These are phyloP conservation scores for Rhizomucor pusillus DNA, from an alignment of 371 early-diverging fungal genomes.

Conservation along the genomic window DNA sequence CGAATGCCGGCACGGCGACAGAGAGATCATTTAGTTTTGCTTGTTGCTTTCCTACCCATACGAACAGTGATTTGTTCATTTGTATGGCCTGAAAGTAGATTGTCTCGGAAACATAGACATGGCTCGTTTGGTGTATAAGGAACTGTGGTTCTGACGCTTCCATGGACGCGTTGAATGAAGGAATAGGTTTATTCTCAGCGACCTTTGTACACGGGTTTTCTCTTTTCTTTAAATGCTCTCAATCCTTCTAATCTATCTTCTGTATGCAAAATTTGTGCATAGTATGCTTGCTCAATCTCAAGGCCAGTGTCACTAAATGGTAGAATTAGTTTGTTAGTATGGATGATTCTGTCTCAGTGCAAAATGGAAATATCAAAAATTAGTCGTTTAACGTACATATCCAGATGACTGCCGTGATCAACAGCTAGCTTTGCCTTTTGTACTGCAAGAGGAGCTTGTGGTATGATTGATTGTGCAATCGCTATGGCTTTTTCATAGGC, in stretches of 20 bases:
- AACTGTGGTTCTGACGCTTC: slow-evolving; percentile 21
- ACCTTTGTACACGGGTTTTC: slow-evolving; percentile 86
- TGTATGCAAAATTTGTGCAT: slow-evolving; percentile 92
- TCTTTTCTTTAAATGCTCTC: slow-evolving; percentile 76
- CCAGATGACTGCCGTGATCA: slow-evolving; percentile 77
- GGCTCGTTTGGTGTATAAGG: slow-evolving; percentile 39
- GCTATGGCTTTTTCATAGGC: slow-evolving; percentile 74
- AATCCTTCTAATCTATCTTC: slow-evolving; percentile 93
- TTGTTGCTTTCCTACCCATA: slow-evolving; percentile 39
- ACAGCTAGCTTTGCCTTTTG: slow-evolving; percentile 88
- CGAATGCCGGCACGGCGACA: slow-evolving; percentile 38
- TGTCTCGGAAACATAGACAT: slow-evolving; percentile 36
- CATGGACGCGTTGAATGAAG: neutral
- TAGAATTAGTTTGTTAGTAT: no score
- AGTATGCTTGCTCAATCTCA: slow-evolving; percentile 93
- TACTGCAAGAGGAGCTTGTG: slow-evolving; percentile 88
- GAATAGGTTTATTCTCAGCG: slow-evolving; percentile 36
- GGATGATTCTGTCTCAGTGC: no score
- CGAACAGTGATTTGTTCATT: slow-evolving; percentile 35
- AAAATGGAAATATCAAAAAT: no score
- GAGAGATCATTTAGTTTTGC: slow-evolving; percentile 42
- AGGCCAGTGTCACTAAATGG: slow-evolving; percentile 73
- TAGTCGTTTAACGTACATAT: slow-evolving; percentile 68
- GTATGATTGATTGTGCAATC: slow-evolving; percentile 79
- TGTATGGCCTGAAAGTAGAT: slow-evolving; percentile 36